Evolutionary conservation across 371 early-diverging fungal genomes (phyloP).

Genomic region (Mucor racemosus): DNA sequence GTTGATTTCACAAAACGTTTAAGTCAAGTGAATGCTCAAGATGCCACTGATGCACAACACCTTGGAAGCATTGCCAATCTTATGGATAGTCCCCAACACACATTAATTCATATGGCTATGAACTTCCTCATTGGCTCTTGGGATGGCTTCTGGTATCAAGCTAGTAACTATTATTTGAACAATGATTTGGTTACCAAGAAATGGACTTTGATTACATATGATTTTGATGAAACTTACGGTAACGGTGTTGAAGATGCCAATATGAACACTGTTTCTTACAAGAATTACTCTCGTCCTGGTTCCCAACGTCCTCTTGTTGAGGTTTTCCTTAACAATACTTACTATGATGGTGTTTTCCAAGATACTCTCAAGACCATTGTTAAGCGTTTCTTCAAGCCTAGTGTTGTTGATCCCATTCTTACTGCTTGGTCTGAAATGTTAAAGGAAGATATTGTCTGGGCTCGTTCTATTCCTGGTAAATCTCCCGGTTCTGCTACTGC

Average conservation of each 20-base stretch:
- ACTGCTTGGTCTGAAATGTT: constrained; percentile 57
- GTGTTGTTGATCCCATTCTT: constrained; percentile 50
- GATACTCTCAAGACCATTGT: constrained; percentile 53
- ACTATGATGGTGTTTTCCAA: constrained; percentile 52
- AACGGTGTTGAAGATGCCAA: constrained; percentile 39
- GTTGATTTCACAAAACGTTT: constrained; percentile 38
- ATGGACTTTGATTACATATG: constrained; percentile 59
- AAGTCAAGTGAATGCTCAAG: constrained; percentile 31
- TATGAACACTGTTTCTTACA: constrained; percentile 45
- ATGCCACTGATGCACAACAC: constrained; percentile 43
- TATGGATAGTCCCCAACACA: constrained; percentile 41
- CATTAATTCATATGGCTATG: constrained; percentile 51
- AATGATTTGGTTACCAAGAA: constrained; percentile 48
- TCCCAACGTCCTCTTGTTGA: constrained; percentile 41
- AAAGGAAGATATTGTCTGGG: constrained; percentile 59
- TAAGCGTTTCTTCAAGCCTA: constrained; percentile 59
- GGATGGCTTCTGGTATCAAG: constrained; percentile 59
- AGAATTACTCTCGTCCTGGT: constrained; percentile 43
- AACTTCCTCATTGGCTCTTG: constrained; percentile 55
- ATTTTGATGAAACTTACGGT: constrained; percentile 63
- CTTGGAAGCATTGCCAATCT: constrained; percentile 41
- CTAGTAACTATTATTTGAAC: constrained; percentile 58
- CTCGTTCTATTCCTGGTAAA: constrained; percentile 38
- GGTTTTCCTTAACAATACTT: constrained; percentile 46
- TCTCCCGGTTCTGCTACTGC: constrained; percentile 49